Evolutionary conservation across 192 early-diverging fungal genomes (phyloP).

Genomic region (Coemansia sp.): DNA sequence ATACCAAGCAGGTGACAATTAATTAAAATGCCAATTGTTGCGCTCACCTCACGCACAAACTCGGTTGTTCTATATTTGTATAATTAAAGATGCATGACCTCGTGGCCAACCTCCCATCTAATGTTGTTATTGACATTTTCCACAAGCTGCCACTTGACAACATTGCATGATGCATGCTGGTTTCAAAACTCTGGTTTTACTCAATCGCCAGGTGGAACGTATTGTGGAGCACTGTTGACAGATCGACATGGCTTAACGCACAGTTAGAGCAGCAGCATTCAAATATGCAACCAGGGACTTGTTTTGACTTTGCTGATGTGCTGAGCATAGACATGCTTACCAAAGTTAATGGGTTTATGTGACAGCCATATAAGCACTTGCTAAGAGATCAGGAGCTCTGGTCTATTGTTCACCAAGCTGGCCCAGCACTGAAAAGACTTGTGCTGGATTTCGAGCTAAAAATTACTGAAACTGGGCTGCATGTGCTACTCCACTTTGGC

Average conservation of each 20-base stretch:
- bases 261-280: neutral
- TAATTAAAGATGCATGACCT: constrained; percentile 27
- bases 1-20: neutral
- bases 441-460: constrained; percentile 22
- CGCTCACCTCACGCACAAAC: too few species aligned
- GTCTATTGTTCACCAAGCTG: constrained; percentile 28
- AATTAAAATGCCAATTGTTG: neutral
- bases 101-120: constrained; percentile 19
- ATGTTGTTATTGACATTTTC: constrained; percentile 31
- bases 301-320: neutral
- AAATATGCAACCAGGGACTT: neutral
- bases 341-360: neutral
- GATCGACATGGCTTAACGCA: constrained; percentile 3
- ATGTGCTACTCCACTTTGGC: constrained; percentile 19
- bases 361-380: neutral
- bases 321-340: neutral
- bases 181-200: constrained; percentile 36
- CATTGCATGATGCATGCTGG: constrained; percentile 33
- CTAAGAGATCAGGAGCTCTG: constrained; percentile 21
- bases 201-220: constrained; percentile 22
- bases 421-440: constrained; percentile 31
- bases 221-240: constrained; percentile 37
- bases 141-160: constrained; percentile 28
- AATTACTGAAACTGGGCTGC: constrained; percentile 18
- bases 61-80: neutral